These are phyloP conservation scores for Amanita fuliginea DNA, from an alignment of 768 basidiomycete species.

Conservation along the genomic window DNA sequence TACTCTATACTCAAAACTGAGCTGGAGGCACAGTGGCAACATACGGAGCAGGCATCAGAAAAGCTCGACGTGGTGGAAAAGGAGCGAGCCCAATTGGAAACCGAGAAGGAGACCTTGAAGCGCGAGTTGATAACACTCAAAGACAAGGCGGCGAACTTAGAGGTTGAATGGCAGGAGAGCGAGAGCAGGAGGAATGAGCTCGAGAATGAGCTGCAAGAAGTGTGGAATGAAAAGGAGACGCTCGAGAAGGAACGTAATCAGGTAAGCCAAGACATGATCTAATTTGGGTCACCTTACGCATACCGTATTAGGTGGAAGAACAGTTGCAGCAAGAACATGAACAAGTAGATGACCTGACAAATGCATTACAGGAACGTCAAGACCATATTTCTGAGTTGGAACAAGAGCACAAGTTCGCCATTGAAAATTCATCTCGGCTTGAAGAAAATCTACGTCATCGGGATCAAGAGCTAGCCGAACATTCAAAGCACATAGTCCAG, in stretches of 20 bases:
- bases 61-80: conserved; percentile 28
- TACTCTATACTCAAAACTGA: conserved; percentile 43
- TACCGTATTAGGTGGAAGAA: conserved; percentile 33
- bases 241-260: conserved; percentile 45
- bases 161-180: conserved; percentile 42
- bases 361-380: conserved; percentile 41
- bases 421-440: conserved; percentile 43
- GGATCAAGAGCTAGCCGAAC: conserved; percentile 43
- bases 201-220: conserved; percentile 43
- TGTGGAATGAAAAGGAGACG: conserved; percentile 38
- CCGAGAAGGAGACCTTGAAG: conserved; percentile 28
- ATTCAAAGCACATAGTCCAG: conserved; percentile 32
- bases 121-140: conserved; percentile 31
- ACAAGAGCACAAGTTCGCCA: conserved; percentile 43
- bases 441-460: conserved; percentile 46
- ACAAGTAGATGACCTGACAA: conserved; percentile 34
- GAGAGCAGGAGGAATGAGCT: conserved; percentile 47
- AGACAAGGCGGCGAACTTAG: conserved; percentile 31
- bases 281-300: background rate
- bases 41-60: conserved; percentile 47
- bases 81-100: conserved; percentile 23
- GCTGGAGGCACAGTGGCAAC: conserved; percentile 61
- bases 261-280: conserved; percentile 20
- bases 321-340: conserved; percentile 41
- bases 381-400: conserved; percentile 38